Evolutionary conservation across 345 rosid species (phyloP).

Genomic region (Sonneratia alba): DNA sequence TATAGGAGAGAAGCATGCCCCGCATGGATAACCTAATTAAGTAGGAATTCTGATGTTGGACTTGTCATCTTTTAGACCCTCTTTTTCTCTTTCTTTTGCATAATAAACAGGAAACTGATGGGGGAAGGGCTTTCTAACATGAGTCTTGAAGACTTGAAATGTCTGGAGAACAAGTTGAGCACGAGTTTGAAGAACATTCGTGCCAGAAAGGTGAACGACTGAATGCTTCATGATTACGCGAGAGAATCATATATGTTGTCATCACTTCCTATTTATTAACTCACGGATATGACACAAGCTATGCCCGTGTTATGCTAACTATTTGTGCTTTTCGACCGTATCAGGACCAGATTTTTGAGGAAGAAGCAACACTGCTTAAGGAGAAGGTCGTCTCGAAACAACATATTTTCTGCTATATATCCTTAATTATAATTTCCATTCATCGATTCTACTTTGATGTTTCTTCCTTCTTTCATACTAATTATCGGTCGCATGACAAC

Average conservation of each 20-base stretch:
- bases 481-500: neutral
- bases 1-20: neutral
- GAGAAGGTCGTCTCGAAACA: neutral
- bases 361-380: constrained; percentile 6
- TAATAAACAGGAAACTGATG: constrained; percentile 7
- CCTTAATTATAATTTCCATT: too few species aligned
- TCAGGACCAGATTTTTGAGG: constrained; percentile 4
- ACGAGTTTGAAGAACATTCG: constrained; percentile 3
- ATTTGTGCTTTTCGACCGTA: neutral
- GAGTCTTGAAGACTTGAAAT: constrained; percentile 7
- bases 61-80: neutral
- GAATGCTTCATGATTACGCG: too few species aligned
- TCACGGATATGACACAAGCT: too few species aligned
- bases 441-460: neutral
- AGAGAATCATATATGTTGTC: too few species aligned
- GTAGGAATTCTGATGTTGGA: neutral
- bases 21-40: too few species aligned
- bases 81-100: neutral
- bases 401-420: neutral
- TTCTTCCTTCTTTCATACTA: neutral
- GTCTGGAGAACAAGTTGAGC: constrained; percentile 5
- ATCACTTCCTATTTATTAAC: too few species aligned
- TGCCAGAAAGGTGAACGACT: neutral
- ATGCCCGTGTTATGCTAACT: too few species aligned
- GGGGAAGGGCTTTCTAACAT: constrained; percentile 7